Evolutionary conservation across 805 yeast genomes (phyloP).

Genomic region (Ascoidea asiatica): DNA sequence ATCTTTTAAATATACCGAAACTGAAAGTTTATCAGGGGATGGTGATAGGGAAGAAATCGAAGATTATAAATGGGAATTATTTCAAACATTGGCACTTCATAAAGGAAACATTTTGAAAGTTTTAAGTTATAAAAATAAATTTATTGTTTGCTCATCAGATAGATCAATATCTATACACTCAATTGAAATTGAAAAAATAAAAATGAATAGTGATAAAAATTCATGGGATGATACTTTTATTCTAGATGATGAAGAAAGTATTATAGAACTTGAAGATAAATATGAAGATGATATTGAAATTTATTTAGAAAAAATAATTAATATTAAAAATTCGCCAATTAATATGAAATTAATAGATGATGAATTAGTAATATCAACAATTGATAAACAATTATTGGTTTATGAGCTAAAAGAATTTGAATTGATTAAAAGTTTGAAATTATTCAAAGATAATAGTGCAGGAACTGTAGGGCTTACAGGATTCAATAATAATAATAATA

Average conservation of each 20-base stretch:
- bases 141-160: slow-evolving; percentile 48
- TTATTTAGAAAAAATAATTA: slow-evolving; percentile 29
- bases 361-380: slow-evolving; percentile 36
- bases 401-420: slow-evolving; percentile 24
- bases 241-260: too few relatives aligned
- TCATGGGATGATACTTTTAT: too few relatives aligned
- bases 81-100: slow-evolving; percentile 48
- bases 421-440: slow-evolving; percentile 23
- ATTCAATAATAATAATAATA: too few relatives aligned
- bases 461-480: too few relatives aligned
- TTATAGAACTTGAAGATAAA: too few relatives aligned
- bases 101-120: slow-evolving; percentile 36
- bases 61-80: slow-evolving; percentile 30
- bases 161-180: slow-evolving; percentile 44
- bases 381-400: slow-evolving; percentile 32
- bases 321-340: slow-evolving; percentile 38
- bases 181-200: slow-evolving; percentile 12
- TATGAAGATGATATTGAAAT: slow-evolving; percentile 11
- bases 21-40: neutral
- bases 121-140: slow-evolving; percentile 14
- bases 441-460: slow-evolving; percentile 26
- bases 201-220: too few relatives aligned
- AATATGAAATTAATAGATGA: slow-evolving; percentile 19
- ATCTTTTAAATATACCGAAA: neutral
- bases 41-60: neutral